Evolutionary conservation across 305 asterid species (phyloP), one percentile per base, ranked within the genome.

Genomic region (Solanum chacoense): DNA sequence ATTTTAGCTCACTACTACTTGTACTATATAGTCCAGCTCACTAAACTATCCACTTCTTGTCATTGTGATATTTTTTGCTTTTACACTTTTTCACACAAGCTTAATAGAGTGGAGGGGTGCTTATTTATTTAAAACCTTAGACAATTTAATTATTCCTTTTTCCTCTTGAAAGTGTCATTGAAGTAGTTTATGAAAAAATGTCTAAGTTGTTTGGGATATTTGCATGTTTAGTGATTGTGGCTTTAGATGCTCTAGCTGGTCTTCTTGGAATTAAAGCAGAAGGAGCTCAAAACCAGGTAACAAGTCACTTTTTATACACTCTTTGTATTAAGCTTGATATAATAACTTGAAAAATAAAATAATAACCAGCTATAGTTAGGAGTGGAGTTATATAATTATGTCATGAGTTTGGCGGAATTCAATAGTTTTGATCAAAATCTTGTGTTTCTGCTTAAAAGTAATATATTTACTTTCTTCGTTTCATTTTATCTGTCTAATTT

Each of bases 251-350:
- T 87, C 84, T 89, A 34, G 97, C 98, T 13, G 96, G 96, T 79
- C 92, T 95, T 88, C 96, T 96, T 65, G 98, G 97, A 8, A 92
- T 95, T 89, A 95, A 92, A 88, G 98, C 97, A 5, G 98, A 96
- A 88, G 95, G 93, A 28, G 96, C 98, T 85, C 98, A 95, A 91
- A 93, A 93, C 87, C 93, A 95, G 95, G 99, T 93, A 24, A 65
- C 31, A 65, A 65, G 73, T n/a, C 31, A n/a, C 28, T 63, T 24
- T 22, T 22, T 3, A 22, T 9, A 65, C 71, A 63, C 71, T 63
- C 71, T 22, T 22, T 3, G 2, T 24, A 24, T 16, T 32, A 32
- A 18, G 14, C 14, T 31, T 74, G 79, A 16, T 32, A 32, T 8
- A 8, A 16, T 74, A 31, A 73, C 6, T 31, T 73, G 38, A 8